Base-by-base conservation (phyloP, 75 land plant species). In the Selaginella tamariscina region DNA sequence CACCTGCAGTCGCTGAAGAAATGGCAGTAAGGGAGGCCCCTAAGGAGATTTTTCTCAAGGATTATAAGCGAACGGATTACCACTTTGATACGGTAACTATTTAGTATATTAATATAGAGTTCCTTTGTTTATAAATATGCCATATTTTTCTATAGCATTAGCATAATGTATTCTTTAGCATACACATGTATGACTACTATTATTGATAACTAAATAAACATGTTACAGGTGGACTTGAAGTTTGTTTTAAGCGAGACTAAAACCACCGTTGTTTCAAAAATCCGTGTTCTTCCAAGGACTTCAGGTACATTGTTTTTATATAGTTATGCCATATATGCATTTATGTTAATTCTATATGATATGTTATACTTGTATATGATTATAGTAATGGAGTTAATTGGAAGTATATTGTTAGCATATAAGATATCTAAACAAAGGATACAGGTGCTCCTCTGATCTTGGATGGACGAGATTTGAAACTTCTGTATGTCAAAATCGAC, bases 1-100 rank as follows among this genome's bases (percentile, higher is more conserved):
- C 66, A n/a, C 66, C 79, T 68, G 23, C 82, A 59, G 68, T 65
- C 69, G 64, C 65, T 49, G 29, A 65, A 55, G 90, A 86, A 66
- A 83, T 76, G 32, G 55, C 70, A 62, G 72, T 77, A 32, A 89
- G 86, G 95, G 88, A 84, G 56, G 27, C 72, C 8, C 95, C 95
- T 8, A 86, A 82, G 56, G 98, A 93, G 73, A 85, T 93, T 24
- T 89, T 86, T 72, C 66, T 93, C 70, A 82, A 77, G 77, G 88
- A 93, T 54, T 93, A 93, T 76, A 86, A 89, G 78, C 54, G 32
- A 56, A 87, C 90, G 55, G 81, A 81, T 69, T 93, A 89, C 74
- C 78, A 68, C 33, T 93, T 93, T 82, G 95, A 89, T 20, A 77
- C 76, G 77, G 97, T 91, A 78, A 9, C 49, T 11, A 21, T 55